Evolutionary conservation across 345 rosid species (phyloP).

Genomic region (Microcos paniculata): DNA sequence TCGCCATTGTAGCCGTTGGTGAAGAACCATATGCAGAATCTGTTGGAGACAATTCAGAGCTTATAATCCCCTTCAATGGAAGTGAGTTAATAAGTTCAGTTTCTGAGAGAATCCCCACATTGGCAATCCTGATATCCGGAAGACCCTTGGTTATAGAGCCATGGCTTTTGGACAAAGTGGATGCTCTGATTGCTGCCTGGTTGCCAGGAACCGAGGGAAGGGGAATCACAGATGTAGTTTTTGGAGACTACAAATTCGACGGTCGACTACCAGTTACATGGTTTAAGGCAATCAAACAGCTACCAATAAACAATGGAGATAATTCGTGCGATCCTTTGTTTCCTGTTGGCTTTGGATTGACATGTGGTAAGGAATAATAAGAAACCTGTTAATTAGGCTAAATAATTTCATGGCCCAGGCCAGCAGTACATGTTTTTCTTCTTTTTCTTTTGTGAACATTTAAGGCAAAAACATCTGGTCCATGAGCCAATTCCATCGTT

Average conservation of each 20-base stretch:
- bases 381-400: neutral
- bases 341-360: conserved; percentile 70
- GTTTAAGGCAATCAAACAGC: conserved; percentile 54
- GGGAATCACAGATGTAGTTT: conserved; percentile 66
- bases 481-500: neutral
- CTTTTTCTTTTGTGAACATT: no score
- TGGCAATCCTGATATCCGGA: conserved; percentile 66
- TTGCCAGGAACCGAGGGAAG: conserved; percentile 79
- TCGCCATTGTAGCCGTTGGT: conserved; percentile 73
- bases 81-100: conserved; percentile 44
- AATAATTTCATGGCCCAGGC: conserved; percentile 17
- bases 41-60: conserved; percentile 57
- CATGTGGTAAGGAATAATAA: neutral
- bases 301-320: conserved; percentile 44
- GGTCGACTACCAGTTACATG: conserved; percentile 78
- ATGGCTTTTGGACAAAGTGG: conserved; percentile 52
- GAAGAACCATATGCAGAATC: conserved; percentile 77
- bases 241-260: conserved; percentile 58
- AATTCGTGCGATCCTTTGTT: conserved; percentile 62
- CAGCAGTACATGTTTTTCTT: neutral
- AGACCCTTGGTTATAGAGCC: conserved; percentile 70
- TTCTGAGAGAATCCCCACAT: conserved; percentile 59
- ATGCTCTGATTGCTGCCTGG: conserved; percentile 88
- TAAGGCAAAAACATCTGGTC: neutral
- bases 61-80: conserved; percentile 64